phyloP scores from a whole-genome alignment of 2,329 filamentous ascomycete genomes.

The Geosmithia morbida region DNA sequence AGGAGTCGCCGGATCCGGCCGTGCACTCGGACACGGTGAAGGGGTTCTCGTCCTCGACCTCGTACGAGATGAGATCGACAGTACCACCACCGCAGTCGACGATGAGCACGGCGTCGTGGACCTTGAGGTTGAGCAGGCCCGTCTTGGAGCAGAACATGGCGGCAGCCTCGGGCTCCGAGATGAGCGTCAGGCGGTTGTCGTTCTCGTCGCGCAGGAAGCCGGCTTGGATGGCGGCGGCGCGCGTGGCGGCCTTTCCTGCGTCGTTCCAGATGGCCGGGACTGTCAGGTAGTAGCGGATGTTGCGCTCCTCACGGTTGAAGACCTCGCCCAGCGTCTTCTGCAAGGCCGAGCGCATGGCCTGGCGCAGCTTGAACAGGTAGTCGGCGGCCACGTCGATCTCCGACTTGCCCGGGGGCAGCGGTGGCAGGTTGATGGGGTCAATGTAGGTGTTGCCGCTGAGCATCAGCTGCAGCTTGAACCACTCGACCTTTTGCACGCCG shows the following conservation, averaged over 20 bases:
- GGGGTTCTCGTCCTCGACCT: conserved; percentile 93
- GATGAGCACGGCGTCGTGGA: conserved; percentile 96
- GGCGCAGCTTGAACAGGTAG: conserved; percentile 94
- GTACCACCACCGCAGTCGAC: conserved; percentile 98
- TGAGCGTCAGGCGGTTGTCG: conserved; percentile 85
- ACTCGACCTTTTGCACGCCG: conserved; percentile 96
- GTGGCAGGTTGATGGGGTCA: conserved; percentile 95
- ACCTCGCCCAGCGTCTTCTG: conserved; percentile 96
- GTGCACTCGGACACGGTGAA: conserved; percentile 97
- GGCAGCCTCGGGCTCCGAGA: conserved; percentile 93
- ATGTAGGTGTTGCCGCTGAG: conserved; percentile 98
- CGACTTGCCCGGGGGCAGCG: conserved; percentile 92
- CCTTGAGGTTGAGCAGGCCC: conserved; percentile 86
- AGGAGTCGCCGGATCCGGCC: conserved; percentile 91
- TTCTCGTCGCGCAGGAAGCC: conserved; percentile 96
- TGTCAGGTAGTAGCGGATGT: conserved; percentile 94
- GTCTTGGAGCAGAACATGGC: conserved; percentile 98
- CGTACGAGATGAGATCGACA: conserved; percentile 96
- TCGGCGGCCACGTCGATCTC: conserved; percentile 99
- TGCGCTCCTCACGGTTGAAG: conserved; percentile 94
- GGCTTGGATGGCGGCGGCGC: conserved; percentile 90
- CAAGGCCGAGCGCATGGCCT: conserved; percentile 89
- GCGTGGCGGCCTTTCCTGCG: conserved; percentile 90
- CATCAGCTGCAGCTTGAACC: conserved; percentile 99
- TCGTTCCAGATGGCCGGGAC: conserved; percentile 99